These are phyloP conservation scores for Microstroma glucosiphilum DNA, from an alignment of 1,284 basidiomycete genomes.

Conservation along the genomic window DNA sequence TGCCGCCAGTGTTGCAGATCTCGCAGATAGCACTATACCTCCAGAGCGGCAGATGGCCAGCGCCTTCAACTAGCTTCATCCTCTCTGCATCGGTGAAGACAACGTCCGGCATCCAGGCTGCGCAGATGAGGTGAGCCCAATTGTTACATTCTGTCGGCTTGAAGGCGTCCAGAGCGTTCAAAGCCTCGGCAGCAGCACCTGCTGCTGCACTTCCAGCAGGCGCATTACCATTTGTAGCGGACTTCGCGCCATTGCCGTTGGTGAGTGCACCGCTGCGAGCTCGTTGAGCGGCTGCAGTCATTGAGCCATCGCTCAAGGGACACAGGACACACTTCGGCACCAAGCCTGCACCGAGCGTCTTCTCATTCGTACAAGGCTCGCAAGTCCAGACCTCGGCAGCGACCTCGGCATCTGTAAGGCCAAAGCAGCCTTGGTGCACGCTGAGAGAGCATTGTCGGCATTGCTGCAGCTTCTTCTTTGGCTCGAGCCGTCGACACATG, in stretches of 20 bases:
- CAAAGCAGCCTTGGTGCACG: constrained; percentile 45
- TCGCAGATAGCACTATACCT: constrained; percentile 34
- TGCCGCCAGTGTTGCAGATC: constrained; percentile 59
- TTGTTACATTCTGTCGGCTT: constrained; percentile 91
- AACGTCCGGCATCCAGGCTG: constrained; percentile 78
- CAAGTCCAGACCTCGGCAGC: constrained; percentile 36
- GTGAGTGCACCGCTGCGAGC: constrained; percentile 17
- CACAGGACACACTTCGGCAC: constrained; percentile 43
- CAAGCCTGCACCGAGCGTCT: constrained; percentile 31
- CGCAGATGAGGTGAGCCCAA: constrained; percentile 85
- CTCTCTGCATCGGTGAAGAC: constrained; percentile 67
- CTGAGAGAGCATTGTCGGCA: constrained; percentile 43
- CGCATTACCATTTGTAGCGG: background rate
- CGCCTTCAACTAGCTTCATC: constrained; percentile 76
- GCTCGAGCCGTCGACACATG: constrained; percentile 42
- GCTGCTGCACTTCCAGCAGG: background rate
- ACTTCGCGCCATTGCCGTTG: constrained; percentile 15
- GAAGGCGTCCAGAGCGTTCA: constrained; percentile 65
- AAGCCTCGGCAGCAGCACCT: constrained; percentile 11
- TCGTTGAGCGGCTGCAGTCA: background rate
- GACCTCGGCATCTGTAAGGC: constrained; percentile 32
- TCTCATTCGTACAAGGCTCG: constrained; percentile 43
- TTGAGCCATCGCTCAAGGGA: constrained; percentile 8
- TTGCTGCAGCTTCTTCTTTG: constrained; percentile 38
- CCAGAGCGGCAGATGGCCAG: constrained; percentile 62